A percentile compares a stretch with the other conserved stretches of the same genome.
Evolutionary conservation across 495 filamentous ascomycete genomes (phyloP).

Genomic region (Penicillium coffeae): DNA sequence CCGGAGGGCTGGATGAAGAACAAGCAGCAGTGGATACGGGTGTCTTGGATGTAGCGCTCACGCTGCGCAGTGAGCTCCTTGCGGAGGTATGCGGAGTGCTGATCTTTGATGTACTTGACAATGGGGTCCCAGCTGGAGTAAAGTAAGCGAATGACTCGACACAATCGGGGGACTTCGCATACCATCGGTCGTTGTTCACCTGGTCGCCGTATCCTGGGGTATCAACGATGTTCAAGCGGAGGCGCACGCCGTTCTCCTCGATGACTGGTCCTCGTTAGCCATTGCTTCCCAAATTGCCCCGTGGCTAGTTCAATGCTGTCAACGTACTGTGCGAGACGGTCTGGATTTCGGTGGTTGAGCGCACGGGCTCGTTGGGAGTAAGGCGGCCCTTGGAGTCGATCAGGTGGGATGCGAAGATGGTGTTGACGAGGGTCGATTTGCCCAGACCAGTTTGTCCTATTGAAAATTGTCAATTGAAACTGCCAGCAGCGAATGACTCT

Average conservation of each 20-base stretch:
- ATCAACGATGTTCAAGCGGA: conserved; percentile 75
- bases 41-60: conserved; percentile 98
- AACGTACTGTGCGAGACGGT: conserved; percentile 82
- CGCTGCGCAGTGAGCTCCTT: conserved; percentile 99
- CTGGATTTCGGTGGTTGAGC: conserved; percentile 96
- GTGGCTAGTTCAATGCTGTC: background rate
- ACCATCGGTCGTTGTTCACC: conserved; percentile 81
- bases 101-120: conserved; percentile 99
- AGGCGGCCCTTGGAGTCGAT: conserved; percentile 98
- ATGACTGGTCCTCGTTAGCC: conserved; percentile 59
- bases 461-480: conserved; percentile 12
- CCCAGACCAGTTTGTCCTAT: conserved; percentile 92
- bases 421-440: conserved; percentile 99
- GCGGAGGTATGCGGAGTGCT: conserved; percentile 98
- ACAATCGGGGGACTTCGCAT: conserved; percentile 11
- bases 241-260: conserved; percentile 88
- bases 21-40: conserved; percentile 97
- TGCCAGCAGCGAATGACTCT: background rate
- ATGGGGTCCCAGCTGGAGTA: conserved; percentile 75
- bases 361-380: conserved; percentile 84
- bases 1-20: conserved; percentile 99
- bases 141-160: conserved; percentile 25
- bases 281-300: conserved; percentile 2
- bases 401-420: conserved; percentile 99
- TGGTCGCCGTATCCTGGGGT: conserved; percentile 78